Evolutionary conservation across 2,329 filamentous ascomycete genomes (phyloP).

Genomic region (Hypocrella siamensis): DNA sequence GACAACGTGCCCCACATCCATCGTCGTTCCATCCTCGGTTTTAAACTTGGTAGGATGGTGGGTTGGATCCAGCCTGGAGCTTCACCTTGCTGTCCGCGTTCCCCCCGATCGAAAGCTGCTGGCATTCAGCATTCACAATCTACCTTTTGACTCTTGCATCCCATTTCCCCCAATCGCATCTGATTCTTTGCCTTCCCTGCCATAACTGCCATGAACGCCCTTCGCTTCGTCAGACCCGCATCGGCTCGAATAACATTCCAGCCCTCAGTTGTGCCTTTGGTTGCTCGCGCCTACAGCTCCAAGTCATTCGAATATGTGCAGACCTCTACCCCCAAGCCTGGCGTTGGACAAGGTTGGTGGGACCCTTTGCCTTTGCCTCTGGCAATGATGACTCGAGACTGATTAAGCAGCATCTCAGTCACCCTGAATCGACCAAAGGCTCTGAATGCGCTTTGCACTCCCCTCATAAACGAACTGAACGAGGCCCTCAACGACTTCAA

Average conservation of each 20-base stretch:
- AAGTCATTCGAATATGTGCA: conserved; percentile 65
- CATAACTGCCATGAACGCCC: conserved; percentile 28
- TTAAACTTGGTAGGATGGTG: no score
- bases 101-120: no score
- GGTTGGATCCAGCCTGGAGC: no score
- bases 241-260: conserved; percentile 32
- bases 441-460: conserved; percentile 82
- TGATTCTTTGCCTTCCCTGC: not conserved
- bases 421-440: conserved; percentile 90
- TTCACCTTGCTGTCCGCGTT: no score
- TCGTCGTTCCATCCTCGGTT: no score
- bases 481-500: conserved; percentile 58
- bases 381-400: not conserved
- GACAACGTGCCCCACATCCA: no score
- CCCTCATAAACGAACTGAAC: conserved; percentile 83
- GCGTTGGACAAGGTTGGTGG: conserved; percentile 66
- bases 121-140: no score
- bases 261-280: conserved; percentile 37
- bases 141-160: no score
- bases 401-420: conserved; percentile 36
- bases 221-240: conserved; percentile 44
- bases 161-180: conserved; percentile 1
- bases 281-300: conserved; percentile 37
- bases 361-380: not conserved
- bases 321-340: conserved; percentile 69